phyloP scores from a whole-genome alignment of 768 basidiomycete species.

The Pleurotus salmoneostramineus region DNA sequence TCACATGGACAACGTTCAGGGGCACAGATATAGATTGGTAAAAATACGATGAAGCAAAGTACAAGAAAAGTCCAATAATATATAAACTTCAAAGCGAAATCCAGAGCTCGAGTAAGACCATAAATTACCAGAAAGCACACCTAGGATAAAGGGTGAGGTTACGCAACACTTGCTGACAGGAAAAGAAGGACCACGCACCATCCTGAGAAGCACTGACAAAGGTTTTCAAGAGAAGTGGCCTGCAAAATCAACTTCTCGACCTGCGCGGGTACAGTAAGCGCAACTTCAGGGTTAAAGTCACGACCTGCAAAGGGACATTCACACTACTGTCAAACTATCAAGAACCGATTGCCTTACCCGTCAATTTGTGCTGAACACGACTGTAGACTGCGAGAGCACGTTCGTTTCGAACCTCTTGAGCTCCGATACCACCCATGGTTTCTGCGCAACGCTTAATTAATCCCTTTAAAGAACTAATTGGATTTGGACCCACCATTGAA shows the following conservation, averaged over 20 bases:
- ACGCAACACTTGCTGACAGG: background rate
- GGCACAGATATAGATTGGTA: too few species aligned
- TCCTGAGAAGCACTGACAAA: conserved; percentile 95
- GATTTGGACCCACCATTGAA: conserved; percentile 63
- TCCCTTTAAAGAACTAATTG: background rate
- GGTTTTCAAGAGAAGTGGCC: conserved; percentile 90
- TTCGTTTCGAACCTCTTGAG: conserved; percentile 88
- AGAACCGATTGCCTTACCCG: conserved; percentile 45
- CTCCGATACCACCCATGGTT: conserved; percentile 49
- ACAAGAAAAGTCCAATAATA: background rate
- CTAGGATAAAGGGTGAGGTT: conserved; percentile 18
- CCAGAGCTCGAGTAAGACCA: background rate
- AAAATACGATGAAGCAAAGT: too few species aligned
- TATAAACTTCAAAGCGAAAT: background rate
- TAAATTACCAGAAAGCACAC: conserved; percentile 73
- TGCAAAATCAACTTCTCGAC: conserved; percentile 93
- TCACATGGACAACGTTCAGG: too few species aligned
- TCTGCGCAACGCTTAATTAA: conserved; percentile 19
- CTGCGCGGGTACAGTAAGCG: conserved; percentile 73
- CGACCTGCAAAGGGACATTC: conserved; percentile 46
- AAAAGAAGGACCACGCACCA: conserved; percentile 48
- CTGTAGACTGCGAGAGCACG: conserved; percentile 90
- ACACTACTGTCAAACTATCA: too few species aligned
- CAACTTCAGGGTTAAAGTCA: conserved; percentile 86
- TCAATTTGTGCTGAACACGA: conserved; percentile 92